Base-by-base conservation (phyloP, 345 rosid species). In the Eucalyptus pumila region DNA sequence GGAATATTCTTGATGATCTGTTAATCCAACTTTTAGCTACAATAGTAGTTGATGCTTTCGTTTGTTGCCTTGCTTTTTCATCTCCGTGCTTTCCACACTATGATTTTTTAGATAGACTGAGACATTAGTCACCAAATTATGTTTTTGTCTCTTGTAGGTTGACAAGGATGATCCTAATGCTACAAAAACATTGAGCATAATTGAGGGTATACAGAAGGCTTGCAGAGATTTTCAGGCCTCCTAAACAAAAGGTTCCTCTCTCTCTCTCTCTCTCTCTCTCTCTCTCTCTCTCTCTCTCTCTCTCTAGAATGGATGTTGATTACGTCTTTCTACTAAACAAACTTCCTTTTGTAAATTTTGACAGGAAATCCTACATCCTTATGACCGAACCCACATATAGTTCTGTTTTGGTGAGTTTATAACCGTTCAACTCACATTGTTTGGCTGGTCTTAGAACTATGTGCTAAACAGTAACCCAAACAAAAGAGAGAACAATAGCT, bases 91-190 rank as follows among this genome's bases (percentile, higher is more conserved):
- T 60, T 60, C 3, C 32, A 60, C 69, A 27, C 76, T 65, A n/a
- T 8, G 40, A 65, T 65, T n/a, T 14, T 65, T 65, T n/a, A 15
- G 24, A n/a, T 17, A 14, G 34, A 30, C 37, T 30, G 72, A 62
- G 10, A 30, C 9, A 6, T 30, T 4, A 9, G 19, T 62, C 34
- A 30, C 34, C 16, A 6, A 1, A 62, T 30, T 62, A 62, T 15
- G 37, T 6, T n/a, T 65, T 65, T n/a, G 76, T 6, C 76, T 65
- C 19, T 3, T n/a, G 11, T n/a, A 97, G 99, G 95, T 96, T 62
- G 94, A 96, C 91, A 91, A 86, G 90, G 93, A 90, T 40, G 98
- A 96, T 89, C 99, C 99, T 9, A 95, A 93, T 92, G 96, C 94
- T 47, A 87, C 90, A 88, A 95, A 93, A 90, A 95, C 97, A 51